phyloP scores from a whole-genome alignment of 2,329 filamentous ascomycete genomes.

The Rhynchosporium graminicola region DNA sequence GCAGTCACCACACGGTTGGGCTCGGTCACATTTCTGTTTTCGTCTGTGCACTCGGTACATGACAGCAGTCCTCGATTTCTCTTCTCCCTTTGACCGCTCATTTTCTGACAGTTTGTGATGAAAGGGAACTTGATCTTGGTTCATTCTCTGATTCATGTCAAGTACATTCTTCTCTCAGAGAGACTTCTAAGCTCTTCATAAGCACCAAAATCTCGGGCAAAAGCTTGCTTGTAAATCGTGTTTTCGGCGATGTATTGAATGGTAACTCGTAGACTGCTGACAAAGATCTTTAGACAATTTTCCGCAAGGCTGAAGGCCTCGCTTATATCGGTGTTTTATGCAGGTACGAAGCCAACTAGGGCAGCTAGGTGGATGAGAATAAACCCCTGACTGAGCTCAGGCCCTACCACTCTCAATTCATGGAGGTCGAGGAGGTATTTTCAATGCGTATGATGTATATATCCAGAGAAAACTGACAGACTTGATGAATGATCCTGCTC shows the following conservation, averaged over 20 bases:
- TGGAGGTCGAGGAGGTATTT: not conserved
- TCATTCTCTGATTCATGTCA: not conserved
- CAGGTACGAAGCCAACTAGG: conserved; percentile 3
- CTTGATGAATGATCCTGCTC: not conserved
- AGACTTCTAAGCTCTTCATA: conserved; percentile 1
- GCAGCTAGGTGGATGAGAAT: not conserved
- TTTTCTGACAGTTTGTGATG: conserved; percentile 5
- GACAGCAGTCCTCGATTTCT: conserved; percentile 27
- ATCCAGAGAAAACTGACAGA: not conserved
- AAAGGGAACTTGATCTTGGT: not conserved
- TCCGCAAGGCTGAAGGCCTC: not conserved
- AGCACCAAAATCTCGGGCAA: not conserved
- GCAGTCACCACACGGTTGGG: conserved; percentile 30
- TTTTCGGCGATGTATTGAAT: conserved; percentile 10
- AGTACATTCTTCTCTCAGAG: not conserved
- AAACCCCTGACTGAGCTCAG: not conserved
- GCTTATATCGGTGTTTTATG: conserved; percentile 20
- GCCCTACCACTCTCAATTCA: not conserved
- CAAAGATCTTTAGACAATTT: not conserved
- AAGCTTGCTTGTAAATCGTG: conserved; percentile 11
- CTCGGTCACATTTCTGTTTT: conserved; percentile 34
- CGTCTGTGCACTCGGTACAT: conserved; percentile 33
- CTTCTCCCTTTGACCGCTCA: conserved; percentile 17
- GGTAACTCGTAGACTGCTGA: conserved; percentile 13
- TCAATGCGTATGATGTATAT: not conserved